These are phyloP conservation scores for Penicillium sp. DNA, from an alignment of 2,329 filamentous ascomycete genomes.

Conservation along the genomic window DNA sequence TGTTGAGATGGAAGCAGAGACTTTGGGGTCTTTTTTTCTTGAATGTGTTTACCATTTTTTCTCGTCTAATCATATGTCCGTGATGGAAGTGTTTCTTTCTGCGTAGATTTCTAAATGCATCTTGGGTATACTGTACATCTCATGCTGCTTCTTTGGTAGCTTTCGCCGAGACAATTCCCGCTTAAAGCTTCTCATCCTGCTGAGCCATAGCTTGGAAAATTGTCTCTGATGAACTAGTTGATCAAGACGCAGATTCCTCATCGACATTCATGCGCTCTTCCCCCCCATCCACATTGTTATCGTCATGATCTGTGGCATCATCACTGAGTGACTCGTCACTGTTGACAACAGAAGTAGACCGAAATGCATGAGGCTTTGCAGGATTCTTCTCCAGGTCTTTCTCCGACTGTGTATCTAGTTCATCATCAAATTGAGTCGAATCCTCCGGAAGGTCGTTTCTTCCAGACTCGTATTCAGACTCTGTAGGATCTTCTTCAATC, in stretches of 20 bases:
- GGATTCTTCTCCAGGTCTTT: background rate
- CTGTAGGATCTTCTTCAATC: slow-evolving; percentile 7
- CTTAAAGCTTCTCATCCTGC: too few species aligned
- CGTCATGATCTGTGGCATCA: slow-evolving; percentile 4
- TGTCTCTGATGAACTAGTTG: too few species aligned
- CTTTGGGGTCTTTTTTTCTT: slow-evolving; percentile 10
- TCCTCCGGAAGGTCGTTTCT: too few species aligned
- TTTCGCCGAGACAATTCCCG: too few species aligned
- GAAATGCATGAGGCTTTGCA: background rate
- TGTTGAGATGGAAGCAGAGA: slow-evolving; percentile 8
- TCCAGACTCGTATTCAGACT: too few species aligned
- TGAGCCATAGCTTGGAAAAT: too few species aligned
- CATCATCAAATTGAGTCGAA: too few species aligned
- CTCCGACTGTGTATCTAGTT: too few species aligned
- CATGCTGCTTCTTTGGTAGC: too few species aligned
- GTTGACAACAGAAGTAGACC: slow-evolving; percentile 2
- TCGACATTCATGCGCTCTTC: slow-evolving; percentile 2
- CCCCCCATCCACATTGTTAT: background rate
- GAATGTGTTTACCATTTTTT: slow-evolving; percentile 18
- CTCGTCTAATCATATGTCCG: slow-evolving; percentile 17
- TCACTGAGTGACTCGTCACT: slow-evolving; percentile 4
- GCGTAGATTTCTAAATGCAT: background rate
- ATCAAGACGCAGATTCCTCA: background rate
- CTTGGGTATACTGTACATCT: too few species aligned
- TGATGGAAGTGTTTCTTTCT: slow-evolving; percentile 12